phyloP scores from a whole-genome alignment of 805 yeast genomes.

The Metschnikowia santaceciliae region DNA sequence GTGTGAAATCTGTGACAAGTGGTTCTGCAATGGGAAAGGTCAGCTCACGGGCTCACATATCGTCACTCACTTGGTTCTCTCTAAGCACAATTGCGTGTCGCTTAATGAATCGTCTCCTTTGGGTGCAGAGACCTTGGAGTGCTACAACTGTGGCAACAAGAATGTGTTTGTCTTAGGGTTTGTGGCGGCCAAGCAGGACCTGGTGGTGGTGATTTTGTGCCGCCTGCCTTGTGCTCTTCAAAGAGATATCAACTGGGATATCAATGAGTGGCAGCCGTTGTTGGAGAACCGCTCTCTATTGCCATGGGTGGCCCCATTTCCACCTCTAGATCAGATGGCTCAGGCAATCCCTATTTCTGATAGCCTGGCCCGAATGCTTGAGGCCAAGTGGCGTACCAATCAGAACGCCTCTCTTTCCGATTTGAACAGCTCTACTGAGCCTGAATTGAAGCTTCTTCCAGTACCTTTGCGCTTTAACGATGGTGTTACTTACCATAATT shows the following conservation, averaged over 20 bases:
- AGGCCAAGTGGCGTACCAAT: slow-evolving; percentile 76
- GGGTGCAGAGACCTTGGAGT: slow-evolving; percentile 84
- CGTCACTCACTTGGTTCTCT: slow-evolving; percentile 75
- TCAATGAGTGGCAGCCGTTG: slow-evolving; percentile 80
- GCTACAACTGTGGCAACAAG: slow-evolving; percentile 83
- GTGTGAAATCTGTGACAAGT: slow-evolving; percentile 71
- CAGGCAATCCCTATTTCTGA: slow-evolving; percentile 54
- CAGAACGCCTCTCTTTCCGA: slow-evolving; percentile 70
- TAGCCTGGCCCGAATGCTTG: slow-evolving; percentile 66
- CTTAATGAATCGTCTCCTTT: slow-evolving; percentile 77
- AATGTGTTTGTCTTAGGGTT: slow-evolving; percentile 80
- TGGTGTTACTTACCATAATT: slow-evolving; percentile 79
- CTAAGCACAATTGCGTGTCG: slow-evolving; percentile 70
- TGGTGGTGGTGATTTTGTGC: slow-evolving; percentile 82
- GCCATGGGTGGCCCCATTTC: slow-evolving; percentile 75
- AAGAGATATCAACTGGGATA: slow-evolving; percentile 80
- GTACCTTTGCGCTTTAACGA: slow-evolving; percentile 73
- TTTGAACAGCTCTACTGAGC: slow-evolving; percentile 44
- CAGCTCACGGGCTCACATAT: slow-evolving; percentile 68
- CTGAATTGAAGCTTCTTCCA: slow-evolving; percentile 52
- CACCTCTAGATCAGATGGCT: slow-evolving; percentile 60
- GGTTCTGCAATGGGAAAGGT: slow-evolving; percentile 84
- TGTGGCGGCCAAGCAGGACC: slow-evolving; percentile 81
- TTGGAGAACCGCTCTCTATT: slow-evolving; percentile 76
- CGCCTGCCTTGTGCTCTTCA: slow-evolving; percentile 83